A percentile compares a stretch with the other conserved stretches of the same genome.
Conservation (phyloP, 768 basidiomycete genomes). For the Albatrellus ellisii region DNA sequence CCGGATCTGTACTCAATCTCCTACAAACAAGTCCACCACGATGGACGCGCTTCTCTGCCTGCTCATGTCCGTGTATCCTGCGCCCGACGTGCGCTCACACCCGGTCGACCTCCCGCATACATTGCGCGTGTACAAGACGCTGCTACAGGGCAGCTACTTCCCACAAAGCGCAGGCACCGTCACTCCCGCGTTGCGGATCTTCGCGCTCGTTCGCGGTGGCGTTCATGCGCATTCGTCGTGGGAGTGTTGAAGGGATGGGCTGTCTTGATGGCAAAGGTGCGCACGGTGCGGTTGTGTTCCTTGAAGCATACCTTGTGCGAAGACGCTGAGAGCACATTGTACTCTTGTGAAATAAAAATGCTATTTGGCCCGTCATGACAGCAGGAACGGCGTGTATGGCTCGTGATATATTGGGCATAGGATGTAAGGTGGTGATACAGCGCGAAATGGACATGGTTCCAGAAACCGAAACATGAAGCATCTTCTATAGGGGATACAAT, state of each 20-base stretch:
- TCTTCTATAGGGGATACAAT: too few species aligned
- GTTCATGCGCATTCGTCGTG: slow-evolving; percentile 30
- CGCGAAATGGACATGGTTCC: too few species aligned
- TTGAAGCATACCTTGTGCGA: too few species aligned
- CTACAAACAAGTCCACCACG: too few species aligned
- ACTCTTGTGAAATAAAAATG: too few species aligned
- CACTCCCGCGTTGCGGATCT: slow-evolving; percentile 38
- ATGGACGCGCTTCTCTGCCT: slow-evolving; percentile 45
- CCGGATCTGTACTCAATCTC: too few species aligned
- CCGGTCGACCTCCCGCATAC: slow-evolving; percentile 72
- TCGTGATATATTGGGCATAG: too few species aligned
- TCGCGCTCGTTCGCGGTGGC: slow-evolving; percentile 44
- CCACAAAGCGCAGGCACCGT: slow-evolving; percentile 45
- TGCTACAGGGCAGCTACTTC: slow-evolving; percentile 86
- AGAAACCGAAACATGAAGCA: too few species aligned
- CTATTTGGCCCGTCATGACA: too few species aligned
- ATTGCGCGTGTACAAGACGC: slow-evolving; percentile 74
- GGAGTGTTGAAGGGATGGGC: slow-evolving; percentile 1
- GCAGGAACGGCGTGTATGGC: too few species aligned
- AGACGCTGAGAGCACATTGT: too few species aligned
- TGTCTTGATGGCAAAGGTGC: not conserved
- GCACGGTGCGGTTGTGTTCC: not conserved
- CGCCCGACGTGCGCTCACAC: slow-evolving; percentile 40
- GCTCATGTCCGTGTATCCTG: slow-evolving; percentile 42
- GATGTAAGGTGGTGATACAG: too few species aligned